Percentiles rank a stretch among this genome's conserved stretches.
phyloP scores from a whole-genome alignment of 495 filamentous ascomycete genomes.

The Jackrogersella minutella region DNA sequence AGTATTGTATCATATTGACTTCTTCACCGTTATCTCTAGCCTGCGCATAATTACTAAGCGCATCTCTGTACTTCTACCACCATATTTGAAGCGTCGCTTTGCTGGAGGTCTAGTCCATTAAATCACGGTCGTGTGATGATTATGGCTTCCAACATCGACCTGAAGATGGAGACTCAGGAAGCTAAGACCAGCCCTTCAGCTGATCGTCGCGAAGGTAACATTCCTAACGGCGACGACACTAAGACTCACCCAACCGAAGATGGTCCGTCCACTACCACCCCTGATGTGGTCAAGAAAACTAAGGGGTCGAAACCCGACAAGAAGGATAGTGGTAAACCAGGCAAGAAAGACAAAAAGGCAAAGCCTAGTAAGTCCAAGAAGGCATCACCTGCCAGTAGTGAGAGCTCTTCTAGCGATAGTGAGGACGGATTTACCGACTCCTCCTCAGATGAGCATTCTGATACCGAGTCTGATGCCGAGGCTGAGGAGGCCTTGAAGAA shows the following conservation, averaged over 20 bases:
- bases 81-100: not conserved
- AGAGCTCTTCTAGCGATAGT: slow-evolving; percentile 39
- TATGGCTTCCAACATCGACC: slow-evolving; percentile 32
- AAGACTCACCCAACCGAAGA: slow-evolving; percentile 38
- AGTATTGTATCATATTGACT: not conserved
- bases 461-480: slow-evolving; percentile 36
- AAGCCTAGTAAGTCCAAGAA: slow-evolving; percentile 54
- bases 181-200: slow-evolving; percentile 27
- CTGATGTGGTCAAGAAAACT: slow-evolving; percentile 39
- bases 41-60: not conserved
- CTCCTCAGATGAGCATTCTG: slow-evolving; percentile 45
- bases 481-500: slow-evolving; percentile 46
- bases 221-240: slow-evolving; percentile 7
- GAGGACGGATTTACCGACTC: slow-evolving; percentile 42
- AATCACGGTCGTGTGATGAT: slow-evolving; percentile 13
- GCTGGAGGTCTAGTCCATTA: slow-evolving; percentile 18
- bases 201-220: slow-evolving; percentile 32
- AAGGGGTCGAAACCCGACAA: slow-evolving; percentile 45
- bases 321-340: slow-evolving; percentile 47
- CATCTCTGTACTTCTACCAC: not conserved
- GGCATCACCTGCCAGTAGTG: slow-evolving; percentile 44
- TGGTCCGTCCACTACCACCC: not conserved
- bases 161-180: slow-evolving; percentile 35
- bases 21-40: not conserved
- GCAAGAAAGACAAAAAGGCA: slow-evolving; percentile 50